A percentile compares a stretch with the other conserved stretches of the same genome.
These are phyloP conservation scores for Neofusicoccum parvum DNA, from an alignment of 2,329 filamentous ascomycete genomes.

Conservation along the genomic window DNA sequence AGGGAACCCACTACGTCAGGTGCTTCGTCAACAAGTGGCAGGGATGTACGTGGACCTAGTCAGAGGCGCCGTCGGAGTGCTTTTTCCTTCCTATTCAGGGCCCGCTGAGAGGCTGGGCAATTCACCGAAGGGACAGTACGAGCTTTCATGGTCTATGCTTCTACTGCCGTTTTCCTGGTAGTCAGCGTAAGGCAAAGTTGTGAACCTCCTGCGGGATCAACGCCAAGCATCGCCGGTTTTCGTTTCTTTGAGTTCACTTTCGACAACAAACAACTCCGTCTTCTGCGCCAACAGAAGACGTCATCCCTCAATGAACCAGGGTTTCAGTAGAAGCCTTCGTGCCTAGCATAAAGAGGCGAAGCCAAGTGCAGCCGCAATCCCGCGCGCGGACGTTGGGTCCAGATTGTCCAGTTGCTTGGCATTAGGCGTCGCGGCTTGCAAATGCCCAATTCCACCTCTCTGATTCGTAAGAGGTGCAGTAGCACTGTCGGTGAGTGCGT, in stretches of 20 bases:
- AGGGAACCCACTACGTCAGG: not conserved
- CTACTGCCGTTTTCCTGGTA: not conserved
- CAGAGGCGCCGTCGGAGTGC: not conserved
- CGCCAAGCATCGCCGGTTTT: too few relatives aligned
- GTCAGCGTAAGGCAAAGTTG: too few relatives aligned
- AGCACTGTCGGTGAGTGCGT: constrained; percentile 13
- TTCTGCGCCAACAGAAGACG: too few relatives aligned
- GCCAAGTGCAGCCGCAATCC: not conserved
- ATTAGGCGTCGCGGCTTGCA: not conserved
- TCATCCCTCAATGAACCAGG: too few relatives aligned
- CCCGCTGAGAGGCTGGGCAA: not conserved
- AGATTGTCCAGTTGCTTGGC: not conserved
- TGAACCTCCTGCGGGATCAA: too few relatives aligned
- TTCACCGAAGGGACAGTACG: not conserved
- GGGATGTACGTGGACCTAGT: not conserved
- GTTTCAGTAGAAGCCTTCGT: not conserved
- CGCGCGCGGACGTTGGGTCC: not conserved
- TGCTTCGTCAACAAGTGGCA: constrained; percentile 15
- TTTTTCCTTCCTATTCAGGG: constrained; percentile 2
- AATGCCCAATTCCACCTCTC: not conserved
- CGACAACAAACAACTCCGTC: too few relatives aligned
- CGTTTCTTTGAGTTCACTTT: too few relatives aligned
- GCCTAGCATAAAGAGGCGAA: not conserved
- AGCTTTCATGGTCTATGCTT: not conserved
- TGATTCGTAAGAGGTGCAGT: not conserved